Conservation (phyloP, 768 basidiomycete genomes). For the Serendipita indica region DNA sequence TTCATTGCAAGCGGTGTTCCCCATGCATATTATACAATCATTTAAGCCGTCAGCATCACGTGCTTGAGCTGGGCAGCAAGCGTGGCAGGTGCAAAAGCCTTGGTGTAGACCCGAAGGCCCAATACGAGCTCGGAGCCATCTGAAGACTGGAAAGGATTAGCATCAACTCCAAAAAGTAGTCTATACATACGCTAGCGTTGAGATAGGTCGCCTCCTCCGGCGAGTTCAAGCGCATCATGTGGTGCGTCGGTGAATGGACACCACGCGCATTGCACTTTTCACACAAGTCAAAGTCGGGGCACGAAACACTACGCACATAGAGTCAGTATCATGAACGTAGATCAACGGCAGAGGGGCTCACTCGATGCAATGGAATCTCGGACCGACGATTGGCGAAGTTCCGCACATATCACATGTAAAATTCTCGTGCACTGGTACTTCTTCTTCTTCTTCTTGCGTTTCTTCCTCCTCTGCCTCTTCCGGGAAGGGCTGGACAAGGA, state of each 20-base stretch:
- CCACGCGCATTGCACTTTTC: not conserved
- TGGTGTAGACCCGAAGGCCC: not conserved
- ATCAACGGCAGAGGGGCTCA: not conserved
- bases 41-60: not conserved
- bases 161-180: not conserved
- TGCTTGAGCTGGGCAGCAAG: not conserved
- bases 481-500: not conserved
- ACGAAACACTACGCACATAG: not conserved
- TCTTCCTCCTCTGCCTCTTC: not conserved
- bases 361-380: not conserved
- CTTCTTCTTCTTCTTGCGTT: not conserved
- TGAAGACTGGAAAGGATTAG: not conserved
- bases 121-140: not conserved
- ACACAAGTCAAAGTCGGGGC: not conserved
- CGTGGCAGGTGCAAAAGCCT: not conserved
- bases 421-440: not conserved
- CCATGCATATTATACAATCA: no score
- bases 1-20: no score
- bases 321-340: not conserved
- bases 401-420: not conserved
- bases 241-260: not conserved
- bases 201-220: not conserved
- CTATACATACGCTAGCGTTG: not conserved
- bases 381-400: not conserved
- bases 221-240: not conserved